Evolutionary conservation across 306 rosid genomes (phyloP), one percentile per base, ranked within the genome.

Genomic region (Styphnolobium japonicum): DNA sequence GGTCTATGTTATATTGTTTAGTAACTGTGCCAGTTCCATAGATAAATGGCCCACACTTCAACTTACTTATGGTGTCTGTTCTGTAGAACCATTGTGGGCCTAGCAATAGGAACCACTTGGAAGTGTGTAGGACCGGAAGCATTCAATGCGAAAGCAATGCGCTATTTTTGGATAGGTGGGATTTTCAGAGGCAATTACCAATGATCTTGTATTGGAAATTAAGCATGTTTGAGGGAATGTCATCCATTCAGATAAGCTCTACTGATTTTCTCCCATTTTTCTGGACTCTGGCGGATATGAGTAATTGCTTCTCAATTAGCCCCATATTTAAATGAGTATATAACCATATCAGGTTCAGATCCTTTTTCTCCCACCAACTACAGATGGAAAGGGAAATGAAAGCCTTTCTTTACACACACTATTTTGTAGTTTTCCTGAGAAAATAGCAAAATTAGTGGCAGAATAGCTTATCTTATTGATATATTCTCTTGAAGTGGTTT

Each of bases 51-150:
- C 27, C 79, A 81, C n/a, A 3, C 63, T 42, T 49, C 36, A 61
- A 61, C 23, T 49, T 57, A 75, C 71, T 75, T 61, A 62, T 66
- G 68, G 68, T 76, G 62, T 76, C 23, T 19, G 73, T 68, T 75
- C 15, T 49, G 42, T 11, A 22, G 9, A 57, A 45, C 46, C 21
- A 69, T 6, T 37, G 49, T 49, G 78, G 70, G 31, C 19, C 22
- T 14, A 69, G 16, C 55, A 49, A 68, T 25, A 67, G 49, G 53
- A 10, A 77, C 82, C 82, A 82, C 82, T 76, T 29, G 82, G 62
- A 3, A 52, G 14, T 42, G 11, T 53, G 77, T 67, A 42, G 81
- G 81, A 49, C 19, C 62, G 36, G 52, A 72, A 36, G 22, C 51
- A 53, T 36, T 53, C 5, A 33, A 7, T 31, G 18, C 45, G 46